Percentiles rank a stretch among this genome's conserved stretches.
Conservation (phyloP, 805 yeast genomes). For the Saturnispora mendoncae region DNA sequence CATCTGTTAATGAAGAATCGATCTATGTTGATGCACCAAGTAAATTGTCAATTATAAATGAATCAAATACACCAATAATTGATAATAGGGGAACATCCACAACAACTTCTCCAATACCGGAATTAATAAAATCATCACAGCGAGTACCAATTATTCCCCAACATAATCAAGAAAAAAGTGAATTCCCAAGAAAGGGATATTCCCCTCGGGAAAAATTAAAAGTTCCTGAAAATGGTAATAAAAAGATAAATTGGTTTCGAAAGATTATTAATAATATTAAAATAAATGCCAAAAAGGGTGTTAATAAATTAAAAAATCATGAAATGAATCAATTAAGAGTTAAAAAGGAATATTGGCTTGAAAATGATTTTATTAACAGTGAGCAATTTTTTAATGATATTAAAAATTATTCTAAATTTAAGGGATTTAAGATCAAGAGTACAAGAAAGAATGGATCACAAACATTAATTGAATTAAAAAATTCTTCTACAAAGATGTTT, state of each 20-base stretch:
- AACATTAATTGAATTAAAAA: conserved; percentile 9
- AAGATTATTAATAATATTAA: conserved; percentile 1
- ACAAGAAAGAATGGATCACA: neutral
- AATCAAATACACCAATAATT: neutral
- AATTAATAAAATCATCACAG: too few relatives aligned
- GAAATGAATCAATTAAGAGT: neutral
- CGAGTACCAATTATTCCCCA: too few relatives aligned
- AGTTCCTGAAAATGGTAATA: neutral
- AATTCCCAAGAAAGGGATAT: neutral
- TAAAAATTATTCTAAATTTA: neutral
- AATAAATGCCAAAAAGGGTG: neutral
- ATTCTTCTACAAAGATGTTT: neutral
- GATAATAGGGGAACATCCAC: neutral
- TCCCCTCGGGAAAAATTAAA: neutral
- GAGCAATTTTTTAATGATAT: conserved; percentile 5
- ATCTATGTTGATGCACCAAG: neutral
- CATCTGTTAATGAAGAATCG: neutral
- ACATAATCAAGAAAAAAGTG: too few relatives aligned
- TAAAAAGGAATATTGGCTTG: conserved; percentile 11
- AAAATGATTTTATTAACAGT: conserved; percentile 11
- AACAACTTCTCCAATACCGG: neutral
- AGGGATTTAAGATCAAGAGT: neutral
- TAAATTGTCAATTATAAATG: conserved; percentile 6
- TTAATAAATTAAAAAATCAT: neutral
- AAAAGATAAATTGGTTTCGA: conserved; percentile 1